These are phyloP conservation scores for Westerdykella aurantiaca DNA, from an alignment of 2,329 filamentous ascomycete species.

Conservation along the genomic window DNA sequence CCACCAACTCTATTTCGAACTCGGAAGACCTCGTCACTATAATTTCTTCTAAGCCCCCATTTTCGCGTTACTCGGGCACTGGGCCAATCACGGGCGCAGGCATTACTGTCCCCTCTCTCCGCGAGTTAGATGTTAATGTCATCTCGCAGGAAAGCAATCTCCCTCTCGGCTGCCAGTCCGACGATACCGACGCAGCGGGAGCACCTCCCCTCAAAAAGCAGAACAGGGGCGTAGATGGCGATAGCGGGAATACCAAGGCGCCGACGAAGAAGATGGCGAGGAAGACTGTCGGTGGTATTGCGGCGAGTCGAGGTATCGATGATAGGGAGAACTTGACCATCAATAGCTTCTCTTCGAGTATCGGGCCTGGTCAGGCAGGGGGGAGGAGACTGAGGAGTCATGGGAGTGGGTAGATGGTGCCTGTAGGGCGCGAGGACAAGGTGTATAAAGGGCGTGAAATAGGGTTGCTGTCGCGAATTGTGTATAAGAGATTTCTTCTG, in stretches of 20 bases:
- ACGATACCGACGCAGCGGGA: conserved; percentile 14
- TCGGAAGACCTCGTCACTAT: conserved; percentile 14
- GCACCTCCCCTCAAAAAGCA: conserved; percentile 43
- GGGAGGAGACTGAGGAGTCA: conserved; percentile 39
- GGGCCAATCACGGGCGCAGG: conserved; percentile 11
- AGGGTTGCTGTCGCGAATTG: too few species aligned
- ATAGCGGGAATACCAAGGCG: conserved; percentile 35
- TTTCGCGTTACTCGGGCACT: conserved; percentile 24
- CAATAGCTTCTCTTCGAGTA: conserved; percentile 38
- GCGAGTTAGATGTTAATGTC: conserved; percentile 47
- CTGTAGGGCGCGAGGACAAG: not conserved
- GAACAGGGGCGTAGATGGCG: conserved; percentile 30
- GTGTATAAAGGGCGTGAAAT: too few species aligned
- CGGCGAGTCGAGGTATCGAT: conserved; percentile 28
- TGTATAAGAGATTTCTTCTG: too few species aligned
- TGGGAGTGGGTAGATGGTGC: conserved; percentile 14
- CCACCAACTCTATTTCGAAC: conserved; percentile 32
- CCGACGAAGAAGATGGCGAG: conserved; percentile 40
- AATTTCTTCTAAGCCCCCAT: conserved; percentile 13
- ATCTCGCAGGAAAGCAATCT: conserved; percentile 29
- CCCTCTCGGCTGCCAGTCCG: conserved; percentile 29
- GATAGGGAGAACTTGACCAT: conserved; percentile 40
- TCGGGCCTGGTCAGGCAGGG: conserved; percentile 31
- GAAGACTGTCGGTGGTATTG: conserved; percentile 39
- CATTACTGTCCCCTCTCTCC: conserved; percentile 32